phyloP scores from a whole-genome alignment of 202 grass and related monocot species.

The Dendrocalamus latiflorus region DNA sequence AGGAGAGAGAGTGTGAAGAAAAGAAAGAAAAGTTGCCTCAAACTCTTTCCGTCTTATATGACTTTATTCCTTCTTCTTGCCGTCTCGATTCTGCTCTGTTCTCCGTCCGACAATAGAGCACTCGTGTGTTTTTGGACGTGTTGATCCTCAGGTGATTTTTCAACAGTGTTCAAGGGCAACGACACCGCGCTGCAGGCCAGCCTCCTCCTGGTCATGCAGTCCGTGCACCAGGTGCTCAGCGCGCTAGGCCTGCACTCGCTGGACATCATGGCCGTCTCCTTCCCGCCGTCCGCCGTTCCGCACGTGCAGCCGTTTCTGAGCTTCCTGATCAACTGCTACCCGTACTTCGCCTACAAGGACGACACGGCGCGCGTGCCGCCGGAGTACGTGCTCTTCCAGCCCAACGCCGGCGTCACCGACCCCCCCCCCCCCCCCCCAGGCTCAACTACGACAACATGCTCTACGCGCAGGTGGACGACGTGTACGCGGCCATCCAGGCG shows the following conservation, averaged over 20 bases:
- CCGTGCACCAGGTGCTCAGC: slow-evolving; percentile 55
- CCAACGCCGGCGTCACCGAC: slow-evolving; percentile 51
- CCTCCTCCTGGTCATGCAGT: slow-evolving; percentile 63
- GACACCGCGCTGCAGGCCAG: slow-evolving; percentile 50
- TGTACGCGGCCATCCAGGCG: slow-evolving; percentile 67
- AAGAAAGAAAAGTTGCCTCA: too few relatives aligned
- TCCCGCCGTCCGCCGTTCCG: slow-evolving; percentile 57
- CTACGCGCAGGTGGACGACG: slow-evolving; percentile 87
- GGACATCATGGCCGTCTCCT: slow-evolving; percentile 70
- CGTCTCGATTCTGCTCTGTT: too few relatives aligned
- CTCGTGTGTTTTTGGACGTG: too few relatives aligned
- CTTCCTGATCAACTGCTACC: slow-evolving; percentile 90
- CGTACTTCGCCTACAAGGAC: too few relatives aligned
- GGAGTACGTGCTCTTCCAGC: slow-evolving; percentile 72
- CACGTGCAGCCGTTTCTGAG: slow-evolving; percentile 59
- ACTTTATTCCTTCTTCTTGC: too few relatives aligned
- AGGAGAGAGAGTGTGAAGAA: too few relatives aligned
- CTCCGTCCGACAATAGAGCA: too few relatives aligned
- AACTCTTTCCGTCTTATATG: too few relatives aligned
- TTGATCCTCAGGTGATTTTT: too few relatives aligned
- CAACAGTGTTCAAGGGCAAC: slow-evolving; percentile 69
- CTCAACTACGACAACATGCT: slow-evolving; percentile 97
- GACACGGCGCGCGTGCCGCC: slow-evolving; percentile 54
- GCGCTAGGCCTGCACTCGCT: slow-evolving; percentile 62
- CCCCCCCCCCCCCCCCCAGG: slow-evolving; percentile 34